Base-by-base conservation (phyloP, 148 eudicot species). In the Chenopodium berlandieri region DNA sequence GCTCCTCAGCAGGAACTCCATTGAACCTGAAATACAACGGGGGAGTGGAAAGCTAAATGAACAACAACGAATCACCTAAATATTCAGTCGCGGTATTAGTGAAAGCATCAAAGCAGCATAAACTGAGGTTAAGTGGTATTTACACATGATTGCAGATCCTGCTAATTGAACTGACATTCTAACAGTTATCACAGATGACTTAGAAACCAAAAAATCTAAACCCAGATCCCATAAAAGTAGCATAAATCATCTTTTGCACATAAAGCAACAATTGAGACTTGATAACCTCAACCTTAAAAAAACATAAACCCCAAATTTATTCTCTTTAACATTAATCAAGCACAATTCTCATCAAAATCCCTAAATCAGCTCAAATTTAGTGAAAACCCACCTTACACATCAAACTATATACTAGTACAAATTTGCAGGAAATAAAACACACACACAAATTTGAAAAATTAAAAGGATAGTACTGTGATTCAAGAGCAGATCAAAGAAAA, bases 1-100 rank as follows among this genome's bases (percentile, higher is more conserved):
- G 91, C 85, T 97, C 99, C 91, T 97, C 99, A 19, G 93, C 85
- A 76, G 98, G 99, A 80, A 97, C 98, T 83, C 99, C 98, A 89
- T 91, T 91, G 84, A 97, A 97, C 85, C 99, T 97, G 81, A 83
- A 89, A 76, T n/a, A 79, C 27, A 73, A 62, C 0, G 37, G 4
- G 70, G 70, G 37, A 80, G 31, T 31, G 30, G 50, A 60, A 54
- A 10, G 37, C 50, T 64, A 78, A 73, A 40, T 67, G 64, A 27
- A 30, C 52, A 7, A 3, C 44, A 14, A 7, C 9, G 22, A 56
- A 75, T 23, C 27, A 1, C 31, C 8, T 13, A 22, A 40, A 22
- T 5, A 4, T 63, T 31, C 63, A 5, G n/a, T 37, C 22, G 46
- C 1, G 22, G 44, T 14, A 40, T 3, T 4, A 31, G 10, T 1